Percentiles rank a stretch among this genome's conserved stretches.
Evolutionary conservation across 2,329 filamentous ascomycete genomes (phyloP).

Genomic region (Botrytis fabae): DNA sequence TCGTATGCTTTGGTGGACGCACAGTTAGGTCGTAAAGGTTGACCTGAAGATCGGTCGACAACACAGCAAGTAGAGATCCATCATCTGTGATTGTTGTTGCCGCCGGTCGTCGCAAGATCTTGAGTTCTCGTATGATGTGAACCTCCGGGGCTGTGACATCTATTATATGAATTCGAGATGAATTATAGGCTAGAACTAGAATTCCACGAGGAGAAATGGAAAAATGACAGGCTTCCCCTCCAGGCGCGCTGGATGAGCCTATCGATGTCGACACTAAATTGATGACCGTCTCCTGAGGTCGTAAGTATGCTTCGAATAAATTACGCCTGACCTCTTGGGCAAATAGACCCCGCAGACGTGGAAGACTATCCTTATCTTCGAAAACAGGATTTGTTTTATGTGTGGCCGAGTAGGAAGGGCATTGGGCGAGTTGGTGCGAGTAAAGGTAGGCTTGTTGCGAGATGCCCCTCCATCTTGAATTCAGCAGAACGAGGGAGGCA

Average conservation of each 20-base stretch:
- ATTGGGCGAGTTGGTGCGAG: constrained; percentile 60
- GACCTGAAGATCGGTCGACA: constrained; percentile 80
- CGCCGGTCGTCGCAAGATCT: constrained; percentile 72
- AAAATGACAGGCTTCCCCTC: constrained; percentile 84
- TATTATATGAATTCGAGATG: constrained; percentile 78
- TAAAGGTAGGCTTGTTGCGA: constrained; percentile 66
- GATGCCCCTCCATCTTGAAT: constrained; percentile 63
- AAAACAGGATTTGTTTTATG: constrained; percentile 40
- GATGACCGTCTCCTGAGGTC: constrained; percentile 69
- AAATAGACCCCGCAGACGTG: constrained; percentile 64
- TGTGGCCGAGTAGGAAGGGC: constrained; percentile 58
- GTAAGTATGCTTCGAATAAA: constrained; percentile 73
- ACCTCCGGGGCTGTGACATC: constrained; percentile 63
- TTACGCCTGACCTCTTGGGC: constrained; percentile 71
- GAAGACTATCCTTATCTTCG: constrained; percentile 54
- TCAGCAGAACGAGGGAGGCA: constrained; percentile 65
- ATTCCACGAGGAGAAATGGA: constrained; percentile 74
- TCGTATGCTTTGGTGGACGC: constrained; percentile 66
- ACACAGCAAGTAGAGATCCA: constrained; percentile 72
- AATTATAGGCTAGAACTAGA: constrained; percentile 78
- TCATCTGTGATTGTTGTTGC: constrained; percentile 79
- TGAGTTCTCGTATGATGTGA: constrained; percentile 72
- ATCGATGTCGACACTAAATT: constrained; percentile 82
- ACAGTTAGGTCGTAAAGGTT: constrained; percentile 76
- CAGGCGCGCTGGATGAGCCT: constrained; percentile 77